Conservation (phyloP, 1,284 basidiomycete genomes). For the Trichosporon sp. region DNA sequence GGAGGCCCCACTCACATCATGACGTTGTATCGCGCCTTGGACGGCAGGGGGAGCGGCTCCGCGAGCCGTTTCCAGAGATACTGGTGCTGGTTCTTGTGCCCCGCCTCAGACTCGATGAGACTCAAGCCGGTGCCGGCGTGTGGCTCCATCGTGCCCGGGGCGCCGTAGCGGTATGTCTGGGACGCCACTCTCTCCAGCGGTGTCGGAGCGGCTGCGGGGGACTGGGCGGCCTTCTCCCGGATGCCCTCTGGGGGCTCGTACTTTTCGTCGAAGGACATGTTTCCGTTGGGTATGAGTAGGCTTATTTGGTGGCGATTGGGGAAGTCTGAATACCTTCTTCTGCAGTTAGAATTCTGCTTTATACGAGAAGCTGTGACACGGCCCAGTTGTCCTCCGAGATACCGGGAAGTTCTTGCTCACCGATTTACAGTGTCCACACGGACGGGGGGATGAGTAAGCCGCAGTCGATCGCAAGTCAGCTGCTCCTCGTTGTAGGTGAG, state of each 20-base stretch:
- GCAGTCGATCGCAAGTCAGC: too few relatives aligned
- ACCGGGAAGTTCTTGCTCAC: neutral
- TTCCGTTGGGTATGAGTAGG: neutral
- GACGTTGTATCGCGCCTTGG: conserved; percentile 21
- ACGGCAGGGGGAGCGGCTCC: conserved; percentile 37
- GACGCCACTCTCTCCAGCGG: neutral
- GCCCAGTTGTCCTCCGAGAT: neutral
- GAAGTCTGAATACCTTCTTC: neutral
- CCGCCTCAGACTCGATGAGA: neutral
- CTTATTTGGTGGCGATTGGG: neutral
- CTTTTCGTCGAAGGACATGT: conserved; percentile 10
- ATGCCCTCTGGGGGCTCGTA: neutral
- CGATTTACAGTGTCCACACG: too few relatives aligned
- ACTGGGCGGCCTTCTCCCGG: neutral
- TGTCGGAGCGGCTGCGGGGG: neutral
- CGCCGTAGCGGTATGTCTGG: conserved; percentile 1
- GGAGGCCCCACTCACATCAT: conserved; percentile 42
- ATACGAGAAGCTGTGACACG: neutral
- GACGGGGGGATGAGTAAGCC: neutral
- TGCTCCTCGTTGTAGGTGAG: too few relatives aligned
- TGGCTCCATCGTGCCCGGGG: conserved; percentile 5
- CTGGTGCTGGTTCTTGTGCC: conserved; percentile 22
- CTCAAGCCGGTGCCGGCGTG: neutral
- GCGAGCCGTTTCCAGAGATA: conserved; percentile 38
- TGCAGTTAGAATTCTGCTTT: neutral